Base-by-base conservation (phyloP, 768 basidiomycete species). In the Russula lepida region DNA sequence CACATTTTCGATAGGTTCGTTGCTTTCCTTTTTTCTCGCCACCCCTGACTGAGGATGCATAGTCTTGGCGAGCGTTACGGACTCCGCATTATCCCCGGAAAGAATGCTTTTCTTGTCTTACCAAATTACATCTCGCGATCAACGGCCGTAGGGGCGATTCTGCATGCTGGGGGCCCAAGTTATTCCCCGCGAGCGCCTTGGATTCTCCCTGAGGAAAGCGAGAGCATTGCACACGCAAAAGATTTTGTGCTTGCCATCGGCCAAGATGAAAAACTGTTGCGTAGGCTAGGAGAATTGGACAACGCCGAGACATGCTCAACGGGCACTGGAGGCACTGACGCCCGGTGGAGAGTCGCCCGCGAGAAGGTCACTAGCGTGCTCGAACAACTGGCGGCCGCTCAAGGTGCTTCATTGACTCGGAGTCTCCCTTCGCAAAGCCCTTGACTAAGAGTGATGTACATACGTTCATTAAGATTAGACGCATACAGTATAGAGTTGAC, bases 11-110 rank as follows among this genome's bases (percentile, higher is more conserved):
- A 92, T 71, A 83, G 81, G 82, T 82, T 44, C n/a, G 30, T 51
- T 43, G 12, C 12, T 35, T 51, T 54, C 17, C 35, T 28, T 49
- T 28, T 49, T 21, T 41, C 9, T 41, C 3, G 13, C 32, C 25
- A 23, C 46, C n/a, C 21, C 57, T 60, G 27, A 66, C 43, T 37
- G 21, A 33, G 27, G n/a, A 32, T n/a, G 43, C 6, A 5, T 49
- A 88, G 86, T 66, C 83, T 91, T 35, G 89, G 89, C 44, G 89
- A 92, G 69, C 84, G 87, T 0, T 92, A 88, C 68, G 86, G 88
- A 1, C 74, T 93, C 9, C 84, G 90, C 25, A 92, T 92, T 68
- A 88, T 92, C 54, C 90, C 90, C 0, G 89, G 88, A 2, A 75
- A 80, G 57, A 89, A 85, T 71, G 82, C 81, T 53, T 92, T 92